These are phyloP conservation scores for Aspergillus intermedius DNA, from an alignment of 2,329 filamentous ascomycete genomes.

Conservation along the genomic window DNA sequence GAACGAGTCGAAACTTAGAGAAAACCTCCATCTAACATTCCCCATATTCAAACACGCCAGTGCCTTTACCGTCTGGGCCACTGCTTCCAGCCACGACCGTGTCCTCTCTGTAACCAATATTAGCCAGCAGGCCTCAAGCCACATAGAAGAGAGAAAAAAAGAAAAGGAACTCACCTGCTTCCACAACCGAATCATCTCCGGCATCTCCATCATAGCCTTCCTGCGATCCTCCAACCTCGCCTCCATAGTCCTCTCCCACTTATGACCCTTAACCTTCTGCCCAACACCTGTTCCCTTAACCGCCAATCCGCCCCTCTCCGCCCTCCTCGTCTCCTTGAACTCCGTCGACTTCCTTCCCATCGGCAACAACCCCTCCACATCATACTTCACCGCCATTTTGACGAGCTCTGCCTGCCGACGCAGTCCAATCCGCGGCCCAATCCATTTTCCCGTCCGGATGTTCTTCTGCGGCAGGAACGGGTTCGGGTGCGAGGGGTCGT, in stretches of 20 bases:
- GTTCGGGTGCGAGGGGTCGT: conserved; percentile 53
- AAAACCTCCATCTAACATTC: background rate
- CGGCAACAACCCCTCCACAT: conserved; percentile 75
- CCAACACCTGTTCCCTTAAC: conserved; percentile 92
- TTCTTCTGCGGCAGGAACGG: conserved; percentile 79
- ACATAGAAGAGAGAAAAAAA: background rate
- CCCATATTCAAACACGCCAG: background rate
- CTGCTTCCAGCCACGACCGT: conserved; percentile 68
- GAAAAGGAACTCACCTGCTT: conserved; percentile 62
- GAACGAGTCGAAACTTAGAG: background rate
- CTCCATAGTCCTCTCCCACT: conserved; percentile 81
- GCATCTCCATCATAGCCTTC: conserved; percentile 93
- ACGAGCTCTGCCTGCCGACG: conserved; percentile 85
- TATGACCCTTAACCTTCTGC: conserved; percentile 90
- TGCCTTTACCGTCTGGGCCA: conserved; percentile 52
- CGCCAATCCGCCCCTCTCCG: conserved; percentile 66
- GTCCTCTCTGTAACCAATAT: conserved; percentile 49
- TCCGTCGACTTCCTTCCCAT: conserved; percentile 69
- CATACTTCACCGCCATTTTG: conserved; percentile 71
- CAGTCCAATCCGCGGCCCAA: conserved; percentile 73
- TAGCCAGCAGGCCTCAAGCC: background rate
- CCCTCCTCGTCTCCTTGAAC: conserved; percentile 58
- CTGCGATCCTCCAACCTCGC: conserved; percentile 78
- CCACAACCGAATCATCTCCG: conserved; percentile 83
- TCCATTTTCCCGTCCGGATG: conserved; percentile 72